Conservation (phyloP, 2,329 filamentous ascomycete species). For the Clonostachys rosea region DNA sequence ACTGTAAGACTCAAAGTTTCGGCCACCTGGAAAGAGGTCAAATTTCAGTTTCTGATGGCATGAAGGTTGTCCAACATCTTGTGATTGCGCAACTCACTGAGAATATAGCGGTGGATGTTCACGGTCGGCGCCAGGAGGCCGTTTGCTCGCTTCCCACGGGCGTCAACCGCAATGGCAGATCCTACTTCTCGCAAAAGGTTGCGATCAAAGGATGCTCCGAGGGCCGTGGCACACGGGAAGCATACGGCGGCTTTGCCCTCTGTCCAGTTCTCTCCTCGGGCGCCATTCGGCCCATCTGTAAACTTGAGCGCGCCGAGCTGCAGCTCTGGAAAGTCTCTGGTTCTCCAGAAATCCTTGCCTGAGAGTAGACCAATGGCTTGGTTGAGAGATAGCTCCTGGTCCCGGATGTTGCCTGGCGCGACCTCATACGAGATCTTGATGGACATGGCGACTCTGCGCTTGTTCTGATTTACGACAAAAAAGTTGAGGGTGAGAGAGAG, state of each 20-base stretch:
- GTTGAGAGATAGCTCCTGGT: too few relatives aligned
- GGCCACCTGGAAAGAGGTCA: slow-evolving; percentile 8
- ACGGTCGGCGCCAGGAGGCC: slow-evolving; percentile 64
- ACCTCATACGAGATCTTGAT: too few relatives aligned
- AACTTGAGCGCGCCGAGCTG: too few relatives aligned
- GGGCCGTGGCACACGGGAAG: slow-evolving; percentile 19
- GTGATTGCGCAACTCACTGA: background rate
- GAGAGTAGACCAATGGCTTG: too few relatives aligned
- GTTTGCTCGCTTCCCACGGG: slow-evolving; percentile 58
- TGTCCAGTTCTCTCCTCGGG: slow-evolving; percentile 21
- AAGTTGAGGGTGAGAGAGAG: too few relatives aligned
- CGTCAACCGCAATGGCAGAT: slow-evolving; percentile 51
- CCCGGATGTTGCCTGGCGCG: too few relatives aligned
- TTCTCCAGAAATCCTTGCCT: too few relatives aligned
- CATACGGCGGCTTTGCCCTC: slow-evolving; percentile 20
- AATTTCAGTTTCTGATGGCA: too few relatives aligned
- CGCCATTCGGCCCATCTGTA: slow-evolving; percentile 24
- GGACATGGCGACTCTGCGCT: too few relatives aligned
- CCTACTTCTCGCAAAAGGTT: slow-evolving; percentile 53
- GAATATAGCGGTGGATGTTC: slow-evolving; percentile 33
- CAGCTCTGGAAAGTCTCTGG: too few relatives aligned
- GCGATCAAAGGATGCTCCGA: slow-evolving; percentile 60
- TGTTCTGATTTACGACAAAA: too few relatives aligned
- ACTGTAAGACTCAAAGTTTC: slow-evolving; percentile 25
- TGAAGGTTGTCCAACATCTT: too few relatives aligned